Base-by-base conservation (phyloP, 176 grass and related monocot species). In the Tillandsia leiboldiana region DNA sequence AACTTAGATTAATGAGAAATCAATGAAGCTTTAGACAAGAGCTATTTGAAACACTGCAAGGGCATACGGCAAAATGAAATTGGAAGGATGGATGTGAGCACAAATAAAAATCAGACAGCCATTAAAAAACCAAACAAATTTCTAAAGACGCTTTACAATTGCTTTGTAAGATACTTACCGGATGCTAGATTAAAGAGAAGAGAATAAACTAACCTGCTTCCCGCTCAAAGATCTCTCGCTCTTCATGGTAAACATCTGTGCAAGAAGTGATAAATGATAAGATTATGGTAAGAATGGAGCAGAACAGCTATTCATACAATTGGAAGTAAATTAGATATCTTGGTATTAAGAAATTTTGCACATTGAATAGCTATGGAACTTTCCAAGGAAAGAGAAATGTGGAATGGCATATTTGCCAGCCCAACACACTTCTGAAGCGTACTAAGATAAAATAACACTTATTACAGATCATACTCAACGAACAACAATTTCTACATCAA, bases 231-330 rank as follows among this genome's bases (percentile, higher is more conserved):
- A 82, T 97, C 74, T 87, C 89, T 59, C 56, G 84, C 42, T 92
- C 89, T 81, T 97, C 94, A 73, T 91, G 81, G 76, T 92, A 97
- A 74, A 90, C 94, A 92, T 97, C 89, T 97, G 80, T 53, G 78
- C 8, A n/a, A 50, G 72, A 79, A 85, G 14, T 58, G 33, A 42
- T 42, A 58, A 61, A 65, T 75, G 48, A 69, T 61, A 82, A 70
- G 54, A 53, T 47, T 71, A 18, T 12, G 54, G 23, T 49, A 48
- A 53, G 48, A 42, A 42, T 59, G 53, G 77, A 79, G 23, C 14
- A 52, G 50, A 9, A 10, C 2, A 26, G 50, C 12, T 15, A 10
- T 33, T 6, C 3, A 50, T 24, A 49, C 12, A 8, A 27, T 0
- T n/a, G 14, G 8, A 2, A 58, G 54, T 18, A 73, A 71, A 80